Conservation (phyloP, 805 yeast genomes). For the Cyberlindnera veronae region DNA sequence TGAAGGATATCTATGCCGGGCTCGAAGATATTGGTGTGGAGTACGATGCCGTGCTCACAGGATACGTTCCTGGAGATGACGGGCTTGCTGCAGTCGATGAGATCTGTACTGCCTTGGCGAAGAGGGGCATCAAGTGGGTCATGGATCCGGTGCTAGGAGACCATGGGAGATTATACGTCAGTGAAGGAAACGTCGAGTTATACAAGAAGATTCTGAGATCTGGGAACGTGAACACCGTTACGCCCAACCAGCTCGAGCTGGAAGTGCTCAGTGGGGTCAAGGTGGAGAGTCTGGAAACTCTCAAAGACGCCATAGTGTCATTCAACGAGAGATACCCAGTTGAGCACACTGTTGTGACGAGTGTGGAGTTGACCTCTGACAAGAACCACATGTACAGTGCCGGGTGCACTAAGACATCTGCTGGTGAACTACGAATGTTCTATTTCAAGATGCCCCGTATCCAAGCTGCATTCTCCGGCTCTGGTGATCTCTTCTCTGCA, state of each 20-base stretch:
- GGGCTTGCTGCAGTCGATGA: slow-evolving; percentile 49
- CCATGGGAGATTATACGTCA: slow-evolving; percentile 77
- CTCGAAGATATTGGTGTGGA: slow-evolving; percentile 42
- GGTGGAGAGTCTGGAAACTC: slow-evolving; percentile 35
- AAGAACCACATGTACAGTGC: slow-evolving; percentile 39
- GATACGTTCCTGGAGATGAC: slow-evolving; percentile 68
- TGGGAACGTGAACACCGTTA: slow-evolving; percentile 46
- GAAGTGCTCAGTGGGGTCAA: slow-evolving; percentile 51
- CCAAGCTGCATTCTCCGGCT: slow-evolving; percentile 63
- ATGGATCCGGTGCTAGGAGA: slow-evolving; percentile 94
- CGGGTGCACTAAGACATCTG: slow-evolving; percentile 18
- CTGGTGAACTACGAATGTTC: slow-evolving; percentile 12
- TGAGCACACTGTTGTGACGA: slow-evolving; percentile 54
- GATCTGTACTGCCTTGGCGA: slow-evolving; percentile 34
- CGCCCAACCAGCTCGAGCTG: slow-evolving; percentile 77
- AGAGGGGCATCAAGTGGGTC: slow-evolving; percentile 47
- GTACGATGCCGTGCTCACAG: slow-evolving; percentile 71
- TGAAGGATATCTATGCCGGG: slow-evolving; percentile 53
- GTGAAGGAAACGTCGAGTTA: slow-evolving; percentile 47
- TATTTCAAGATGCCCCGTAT: slow-evolving; percentile 45
- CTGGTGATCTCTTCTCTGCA: slow-evolving; percentile 72
- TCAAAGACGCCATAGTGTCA: slow-evolving; percentile 35
- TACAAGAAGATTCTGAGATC: slow-evolving; percentile 45
- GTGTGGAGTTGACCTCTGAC: slow-evolving; percentile 37
- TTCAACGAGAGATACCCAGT: slow-evolving; percentile 46